Percentiles rank a stretch among this genome's conserved stretches.
Conservation (phyloP, 1,139 yeast genomes). For the Meyerozyma elateridarum region DNA sequence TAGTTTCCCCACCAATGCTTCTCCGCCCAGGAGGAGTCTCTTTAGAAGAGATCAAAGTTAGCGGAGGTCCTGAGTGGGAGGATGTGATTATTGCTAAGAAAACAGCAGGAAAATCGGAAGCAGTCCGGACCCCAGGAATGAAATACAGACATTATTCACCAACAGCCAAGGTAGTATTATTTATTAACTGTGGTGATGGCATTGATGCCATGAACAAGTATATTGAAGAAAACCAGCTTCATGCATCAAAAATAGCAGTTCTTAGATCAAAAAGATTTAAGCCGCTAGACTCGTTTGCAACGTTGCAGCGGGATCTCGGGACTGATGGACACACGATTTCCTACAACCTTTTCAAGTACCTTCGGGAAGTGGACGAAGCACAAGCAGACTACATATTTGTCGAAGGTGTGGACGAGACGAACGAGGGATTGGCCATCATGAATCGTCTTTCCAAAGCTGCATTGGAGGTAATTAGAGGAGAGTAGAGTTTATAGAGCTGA, state of each 20-base stretch:
- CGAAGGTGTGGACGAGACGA: slow-evolving; percentile 63
- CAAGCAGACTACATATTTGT: slow-evolving; percentile 64
- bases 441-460: slow-evolving; percentile 89
- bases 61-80: slow-evolving; percentile 66
- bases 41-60: slow-evolving; percentile 59
- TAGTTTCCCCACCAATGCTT: slow-evolving; percentile 77
- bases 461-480: slow-evolving; percentile 33
- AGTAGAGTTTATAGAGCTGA: too few relatives aligned
- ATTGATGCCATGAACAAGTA: slow-evolving; percentile 23
- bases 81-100: slow-evolving; percentile 60
- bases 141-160: slow-evolving; percentile 95
- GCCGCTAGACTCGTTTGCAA: slow-evolving; percentile 7
- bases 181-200: slow-evolving; percentile 50
- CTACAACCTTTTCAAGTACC: slow-evolving; percentile 61
- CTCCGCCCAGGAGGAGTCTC: slow-evolving; percentile 93
- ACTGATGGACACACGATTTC: slow-evolving; percentile 59
- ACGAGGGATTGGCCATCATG: slow-evolving; percentile 93
- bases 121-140: slow-evolving; percentile 96
- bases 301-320: slow-evolving; percentile 50
- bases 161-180: slow-evolving; percentile 72
- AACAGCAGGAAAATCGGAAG: slow-evolving; percentile 59
- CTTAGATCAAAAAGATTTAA: slow-evolving; percentile 39
- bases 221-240: slow-evolving; percentile 16
- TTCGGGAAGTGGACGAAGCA: slow-evolving; percentile 69
- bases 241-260: slow-evolving; percentile 38